phyloP scores from a whole-genome alignment of 768 basidiomycete genomes.

The Trametes elegans region DNA sequence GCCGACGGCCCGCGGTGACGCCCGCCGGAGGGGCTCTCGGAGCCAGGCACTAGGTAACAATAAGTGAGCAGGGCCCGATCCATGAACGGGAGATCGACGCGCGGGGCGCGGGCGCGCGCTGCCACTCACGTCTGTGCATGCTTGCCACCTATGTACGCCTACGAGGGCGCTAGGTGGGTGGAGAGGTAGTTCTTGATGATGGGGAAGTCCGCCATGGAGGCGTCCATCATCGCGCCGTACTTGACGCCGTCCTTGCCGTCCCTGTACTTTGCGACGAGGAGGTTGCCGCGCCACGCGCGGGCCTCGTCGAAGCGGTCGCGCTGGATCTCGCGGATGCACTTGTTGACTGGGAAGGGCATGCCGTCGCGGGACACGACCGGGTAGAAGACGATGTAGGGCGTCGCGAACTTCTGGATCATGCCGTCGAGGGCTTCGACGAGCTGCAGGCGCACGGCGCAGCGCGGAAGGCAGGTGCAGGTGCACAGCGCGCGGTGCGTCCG shows the following conservation, averaged over 20 bases:
- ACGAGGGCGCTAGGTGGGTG: constrained; percentile 54
- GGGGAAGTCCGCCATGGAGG: constrained; percentile 83
- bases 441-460: constrained; percentile 42
- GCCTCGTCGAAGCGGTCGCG: constrained; percentile 58
- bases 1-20: neutral
- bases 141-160: constrained; percentile 23
- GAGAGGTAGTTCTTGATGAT: constrained; percentile 77
- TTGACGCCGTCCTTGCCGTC: too few species aligned
- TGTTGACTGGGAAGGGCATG: constrained; percentile 81
- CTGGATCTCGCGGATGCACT: constrained; percentile 73
- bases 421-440: constrained; percentile 73
- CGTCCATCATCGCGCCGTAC: constrained; percentile 58
- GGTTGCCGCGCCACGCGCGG: constrained; percentile 75
- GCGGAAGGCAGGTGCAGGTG: neutral
- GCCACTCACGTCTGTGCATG: too few species aligned
- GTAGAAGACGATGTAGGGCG: constrained; percentile 82
- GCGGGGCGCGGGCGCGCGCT: too few species aligned
- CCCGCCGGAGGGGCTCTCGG: neutral
- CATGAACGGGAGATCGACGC: constrained; percentile 14
- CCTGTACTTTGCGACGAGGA: constrained; percentile 70
- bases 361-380: constrained; percentile 74
- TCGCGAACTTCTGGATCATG: constrained; percentile 75
- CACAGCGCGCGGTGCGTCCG: neutral
- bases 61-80: neutral
- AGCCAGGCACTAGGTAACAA: constrained; percentile 9